These are phyloP conservation scores for Lentinula sp. DNA, from an alignment of 768 basidiomycete genomes.

Conservation along the genomic window DNA sequence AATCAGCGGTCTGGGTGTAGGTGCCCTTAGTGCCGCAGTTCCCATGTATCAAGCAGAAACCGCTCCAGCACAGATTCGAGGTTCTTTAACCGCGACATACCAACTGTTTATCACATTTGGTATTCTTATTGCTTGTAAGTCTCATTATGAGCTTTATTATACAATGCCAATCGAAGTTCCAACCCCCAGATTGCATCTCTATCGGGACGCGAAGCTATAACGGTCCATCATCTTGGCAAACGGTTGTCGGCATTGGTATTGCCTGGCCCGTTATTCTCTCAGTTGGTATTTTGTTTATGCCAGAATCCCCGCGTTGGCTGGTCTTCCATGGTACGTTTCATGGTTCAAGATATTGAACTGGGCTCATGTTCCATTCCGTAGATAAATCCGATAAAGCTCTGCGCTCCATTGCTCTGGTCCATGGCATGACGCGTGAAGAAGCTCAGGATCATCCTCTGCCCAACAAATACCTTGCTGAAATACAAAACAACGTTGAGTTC, in stretches of 20 bases:
- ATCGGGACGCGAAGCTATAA: conserved; percentile 52
- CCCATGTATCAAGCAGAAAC: conserved; percentile 74
- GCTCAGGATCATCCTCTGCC: conserved; percentile 36
- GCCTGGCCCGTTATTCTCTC: conserved; percentile 57
- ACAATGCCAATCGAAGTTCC: background rate
- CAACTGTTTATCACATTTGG: conserved; percentile 68
- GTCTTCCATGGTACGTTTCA: background rate
- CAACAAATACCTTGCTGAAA: conserved; percentile 47
- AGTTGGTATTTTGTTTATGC: conserved; percentile 66
- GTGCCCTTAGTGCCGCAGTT: conserved; percentile 60
- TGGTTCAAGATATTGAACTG: no score
- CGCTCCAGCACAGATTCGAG: conserved; percentile 66
- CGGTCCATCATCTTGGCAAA: conserved; percentile 53
- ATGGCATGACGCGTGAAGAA: conserved; percentile 38
- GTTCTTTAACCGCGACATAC: conserved; percentile 57
- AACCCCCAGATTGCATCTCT: conserved; percentile 48
- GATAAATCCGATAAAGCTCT: conserved; percentile 37
- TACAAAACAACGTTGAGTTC: conserved; percentile 40
- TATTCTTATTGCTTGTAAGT: conserved; percentile 58
- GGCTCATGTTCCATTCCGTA: background rate
- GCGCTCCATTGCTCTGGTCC: conserved; percentile 37
- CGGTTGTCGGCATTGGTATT: conserved; percentile 54
- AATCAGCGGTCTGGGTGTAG: conserved; percentile 62
- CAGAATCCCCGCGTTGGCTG: conserved; percentile 49
- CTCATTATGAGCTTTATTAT: background rate